These are phyloP conservation scores for Ophiocordyceps australis DNA, from an alignment of 2,329 filamentous ascomycete species.

Conservation along the genomic window DNA sequence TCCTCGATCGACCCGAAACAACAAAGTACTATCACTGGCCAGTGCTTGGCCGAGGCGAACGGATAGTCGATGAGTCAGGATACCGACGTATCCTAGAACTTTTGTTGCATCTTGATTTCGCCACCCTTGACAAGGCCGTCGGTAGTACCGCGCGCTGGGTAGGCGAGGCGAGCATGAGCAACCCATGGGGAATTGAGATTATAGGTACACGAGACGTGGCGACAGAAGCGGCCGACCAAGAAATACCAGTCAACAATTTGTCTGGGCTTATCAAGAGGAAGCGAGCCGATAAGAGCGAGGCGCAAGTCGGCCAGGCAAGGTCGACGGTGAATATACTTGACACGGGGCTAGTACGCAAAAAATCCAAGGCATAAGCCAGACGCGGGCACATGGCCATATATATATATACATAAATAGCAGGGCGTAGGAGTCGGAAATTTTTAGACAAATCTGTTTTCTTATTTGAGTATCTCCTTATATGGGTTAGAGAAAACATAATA, in stretches of 20 bases:
- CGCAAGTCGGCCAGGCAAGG: constrained; percentile 1
- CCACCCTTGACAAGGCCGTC: constrained; percentile 40
- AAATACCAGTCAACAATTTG: constrained; percentile 27
- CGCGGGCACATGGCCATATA: too few species aligned
- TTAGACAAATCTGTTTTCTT: too few species aligned
- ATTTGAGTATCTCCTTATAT: too few species aligned
- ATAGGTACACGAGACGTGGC: constrained; percentile 19
- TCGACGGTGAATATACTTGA: constrained; percentile 25
- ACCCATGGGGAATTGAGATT: constrained; percentile 32
- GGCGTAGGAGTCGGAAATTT: too few species aligned
- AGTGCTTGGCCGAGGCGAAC: constrained; percentile 37
- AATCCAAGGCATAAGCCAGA: constrained; percentile 24
- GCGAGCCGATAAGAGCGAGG: constrained; percentile 11
- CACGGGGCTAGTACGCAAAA: constrained; percentile 31
- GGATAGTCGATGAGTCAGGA: constrained; percentile 41
- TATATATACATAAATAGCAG: too few species aligned
- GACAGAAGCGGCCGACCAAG: constrained; percentile 1
- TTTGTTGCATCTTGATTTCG: constrained; percentile 58
- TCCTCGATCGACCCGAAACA: constrained; percentile 27
- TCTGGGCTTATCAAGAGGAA: constrained; percentile 29
- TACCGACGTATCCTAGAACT: constrained; percentile 54
- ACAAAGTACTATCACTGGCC: constrained; percentile 53
- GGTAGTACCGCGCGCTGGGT: constrained; percentile 54
- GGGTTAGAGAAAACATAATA: too few species aligned
- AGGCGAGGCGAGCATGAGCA: constrained; percentile 40